Percentiles rank a stretch among this genome's conserved stretches.
Conservation (phyloP, 495 filamentous ascomycete species). For the Cetradonia linearis region DNA sequence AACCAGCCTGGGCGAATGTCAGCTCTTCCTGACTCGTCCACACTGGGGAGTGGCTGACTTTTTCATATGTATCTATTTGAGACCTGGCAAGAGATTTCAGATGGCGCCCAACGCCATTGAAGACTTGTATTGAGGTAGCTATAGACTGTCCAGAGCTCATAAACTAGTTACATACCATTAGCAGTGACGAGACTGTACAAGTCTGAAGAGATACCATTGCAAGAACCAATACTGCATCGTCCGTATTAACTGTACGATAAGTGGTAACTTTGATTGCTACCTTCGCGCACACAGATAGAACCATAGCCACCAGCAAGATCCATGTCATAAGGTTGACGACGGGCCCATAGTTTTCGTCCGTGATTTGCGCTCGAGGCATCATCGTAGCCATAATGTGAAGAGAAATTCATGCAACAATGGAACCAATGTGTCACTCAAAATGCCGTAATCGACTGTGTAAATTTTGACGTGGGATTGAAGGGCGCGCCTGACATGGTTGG, state of each 20-base stretch:
- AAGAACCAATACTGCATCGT: constrained; percentile 11
- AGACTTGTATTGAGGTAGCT: constrained; percentile 8
- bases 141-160: constrained; percentile 12
- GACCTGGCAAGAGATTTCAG: not conserved
- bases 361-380: not conserved
- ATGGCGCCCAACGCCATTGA: constrained; percentile 15
- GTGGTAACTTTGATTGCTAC: constrained; percentile 10
- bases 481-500: not conserved
- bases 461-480: not conserved
- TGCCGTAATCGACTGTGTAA: not conserved
- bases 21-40: not conserved
- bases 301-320: constrained; percentile 14
- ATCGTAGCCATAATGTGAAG: not conserved
- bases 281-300: constrained; percentile 15
- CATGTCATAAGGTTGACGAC: constrained; percentile 17
- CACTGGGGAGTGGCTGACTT: not conserved
- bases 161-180: constrained; percentile 3
- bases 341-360: constrained; percentile 3
- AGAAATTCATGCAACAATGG: not conserved
- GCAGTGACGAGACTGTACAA: not conserved
- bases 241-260: constrained; percentile 6
- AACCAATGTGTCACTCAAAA: too few relatives aligned
- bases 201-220: constrained; percentile 11
- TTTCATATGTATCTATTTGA: constrained; percentile 9
- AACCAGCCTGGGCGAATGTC: constrained; percentile 25